Conservation (phyloP, 768 basidiomycete species). For the Lactifluus rugatus region DNA sequence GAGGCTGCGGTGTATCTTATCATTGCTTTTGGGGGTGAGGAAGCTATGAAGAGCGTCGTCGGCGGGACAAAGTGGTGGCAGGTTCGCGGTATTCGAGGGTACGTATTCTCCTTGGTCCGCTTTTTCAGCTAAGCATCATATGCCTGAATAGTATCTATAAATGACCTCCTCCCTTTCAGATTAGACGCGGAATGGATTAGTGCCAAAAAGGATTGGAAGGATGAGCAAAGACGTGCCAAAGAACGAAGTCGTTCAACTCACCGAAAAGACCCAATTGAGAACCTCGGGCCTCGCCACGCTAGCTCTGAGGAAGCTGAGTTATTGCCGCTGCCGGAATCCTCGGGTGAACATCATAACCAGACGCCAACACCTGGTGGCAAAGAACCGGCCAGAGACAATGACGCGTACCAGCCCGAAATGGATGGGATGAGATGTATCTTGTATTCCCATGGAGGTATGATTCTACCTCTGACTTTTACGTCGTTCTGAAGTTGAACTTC, state of each 20-base stretch:
- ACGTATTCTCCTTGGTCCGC: conserved; percentile 22
- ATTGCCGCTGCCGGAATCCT: conserved; percentile 1
- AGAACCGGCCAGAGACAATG: conserved; percentile 25
- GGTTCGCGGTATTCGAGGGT: conserved; percentile 77
- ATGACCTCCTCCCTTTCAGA: conserved; percentile 30
- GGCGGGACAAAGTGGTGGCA: conserved; percentile 99
- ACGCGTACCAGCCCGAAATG: conserved; percentile 56
- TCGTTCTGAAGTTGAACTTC: conserved; percentile 13
- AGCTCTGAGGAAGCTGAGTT: not conserved
- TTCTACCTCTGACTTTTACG: conserved; percentile 2
- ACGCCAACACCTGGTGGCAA: conserved; percentile 16
- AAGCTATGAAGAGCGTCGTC: conserved; percentile 54
- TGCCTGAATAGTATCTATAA: not conserved
- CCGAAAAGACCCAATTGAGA: not conserved
- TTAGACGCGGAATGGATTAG: conserved; percentile 85
- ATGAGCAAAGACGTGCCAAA: conserved; percentile 50
- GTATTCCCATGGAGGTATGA: conserved; percentile 65
- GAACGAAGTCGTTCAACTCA: not conserved
- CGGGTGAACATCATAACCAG: conserved; percentile 17
- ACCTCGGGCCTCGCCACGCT: not conserved
- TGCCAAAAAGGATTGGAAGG: conserved; percentile 73
- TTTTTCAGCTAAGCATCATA: not conserved
- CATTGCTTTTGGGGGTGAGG: conserved; percentile 75
- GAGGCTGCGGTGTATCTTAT: conserved; percentile 66
- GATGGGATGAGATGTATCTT: conserved; percentile 80